Percentiles rank a stretch among this genome's conserved stretches.
Evolutionary conservation across 2,329 filamentous ascomycete species (phyloP).

Genomic region (Seiridium unicorne): DNA sequence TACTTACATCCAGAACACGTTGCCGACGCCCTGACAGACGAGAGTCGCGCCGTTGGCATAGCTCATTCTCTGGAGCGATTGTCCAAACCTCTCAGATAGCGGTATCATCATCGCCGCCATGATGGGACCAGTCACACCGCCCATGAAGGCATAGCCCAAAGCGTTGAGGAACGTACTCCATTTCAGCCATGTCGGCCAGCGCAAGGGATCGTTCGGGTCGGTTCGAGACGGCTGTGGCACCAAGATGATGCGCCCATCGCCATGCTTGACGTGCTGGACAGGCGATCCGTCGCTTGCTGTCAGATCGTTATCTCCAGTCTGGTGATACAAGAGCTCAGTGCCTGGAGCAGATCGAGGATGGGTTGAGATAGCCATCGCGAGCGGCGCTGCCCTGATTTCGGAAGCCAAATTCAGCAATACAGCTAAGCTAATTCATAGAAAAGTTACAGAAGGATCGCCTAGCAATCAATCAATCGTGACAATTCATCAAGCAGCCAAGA

Average conservation of each 20-base stretch:
- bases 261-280: neutral
- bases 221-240: constrained; percentile 39
- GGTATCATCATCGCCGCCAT: constrained; percentile 2
- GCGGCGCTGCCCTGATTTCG: too few relatives aligned
- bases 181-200: constrained; percentile 45
- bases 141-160: neutral
- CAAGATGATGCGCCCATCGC: constrained; percentile 29
- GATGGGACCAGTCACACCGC: neutral
- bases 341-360: neutral
- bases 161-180: neutral
- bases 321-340: neutral
- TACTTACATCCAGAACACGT: constrained; percentile 1
- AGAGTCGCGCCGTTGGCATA: neutral
- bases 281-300: neutral
- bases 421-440: too few relatives aligned
- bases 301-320: neutral
- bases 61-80: neutral
- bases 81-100: neutral
- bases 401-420: too few relatives aligned
- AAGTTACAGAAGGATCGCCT: too few relatives aligned
- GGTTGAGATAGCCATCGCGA: too few relatives aligned
- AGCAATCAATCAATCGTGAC: too few relatives aligned
- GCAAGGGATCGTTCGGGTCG: constrained; percentile 46
- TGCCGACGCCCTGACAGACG: neutral
- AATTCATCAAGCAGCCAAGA: too few relatives aligned